These are phyloP conservation scores for Colletotrichum trifolii DNA, from an alignment of 2,329 filamentous ascomycete species.

Conservation along the genomic window DNA sequence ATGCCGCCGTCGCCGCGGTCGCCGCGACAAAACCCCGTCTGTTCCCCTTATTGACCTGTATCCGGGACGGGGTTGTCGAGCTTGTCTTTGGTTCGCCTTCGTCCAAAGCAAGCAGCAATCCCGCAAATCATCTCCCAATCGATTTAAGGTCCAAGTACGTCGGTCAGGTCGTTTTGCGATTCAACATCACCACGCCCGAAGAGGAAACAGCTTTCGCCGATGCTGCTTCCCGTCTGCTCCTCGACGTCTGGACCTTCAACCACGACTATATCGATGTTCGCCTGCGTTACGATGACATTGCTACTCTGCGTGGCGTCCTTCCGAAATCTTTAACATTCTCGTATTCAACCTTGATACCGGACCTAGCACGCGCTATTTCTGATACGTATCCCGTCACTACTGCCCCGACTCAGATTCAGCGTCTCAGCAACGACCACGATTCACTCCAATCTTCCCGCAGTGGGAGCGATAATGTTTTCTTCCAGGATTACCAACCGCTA, in stretches of 20 bases:
- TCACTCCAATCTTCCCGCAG: conserved; percentile 46
- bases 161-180: conserved; percentile 88
- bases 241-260: conserved; percentile 92
- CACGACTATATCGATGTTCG: conserved; percentile 87
- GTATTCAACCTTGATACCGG: conserved; percentile 81
- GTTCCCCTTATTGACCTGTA: conserved; percentile 61
- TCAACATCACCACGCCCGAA: conserved; percentile 77
- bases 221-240: conserved; percentile 78
- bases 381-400: conserved; percentile 74
- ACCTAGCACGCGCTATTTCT: conserved; percentile 81
- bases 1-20: no score
- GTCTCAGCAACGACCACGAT: conserved; percentile 41
- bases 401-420: conserved; percentile 38
- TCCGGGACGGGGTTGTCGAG: conserved; percentile 62
- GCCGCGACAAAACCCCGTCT: conserved; percentile 34
- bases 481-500: conserved; percentile 90
- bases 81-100: conserved; percentile 60
- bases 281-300: conserved; percentile 79
- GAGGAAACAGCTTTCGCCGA: conserved; percentile 79
- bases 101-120: conserved; percentile 43
- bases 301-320: conserved; percentile 81
- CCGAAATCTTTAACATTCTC: conserved; percentile 78
- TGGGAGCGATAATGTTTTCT: conserved; percentile 80
- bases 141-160: conserved; percentile 72
- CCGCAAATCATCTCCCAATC: conserved; percentile 47